Percentiles rank a stretch among this genome's conserved stretches.
These are phyloP conservation scores for Mastigamoeba balamuthi DNA, from an alignment of 78 protist species.

Conservation along the genomic window DNA sequence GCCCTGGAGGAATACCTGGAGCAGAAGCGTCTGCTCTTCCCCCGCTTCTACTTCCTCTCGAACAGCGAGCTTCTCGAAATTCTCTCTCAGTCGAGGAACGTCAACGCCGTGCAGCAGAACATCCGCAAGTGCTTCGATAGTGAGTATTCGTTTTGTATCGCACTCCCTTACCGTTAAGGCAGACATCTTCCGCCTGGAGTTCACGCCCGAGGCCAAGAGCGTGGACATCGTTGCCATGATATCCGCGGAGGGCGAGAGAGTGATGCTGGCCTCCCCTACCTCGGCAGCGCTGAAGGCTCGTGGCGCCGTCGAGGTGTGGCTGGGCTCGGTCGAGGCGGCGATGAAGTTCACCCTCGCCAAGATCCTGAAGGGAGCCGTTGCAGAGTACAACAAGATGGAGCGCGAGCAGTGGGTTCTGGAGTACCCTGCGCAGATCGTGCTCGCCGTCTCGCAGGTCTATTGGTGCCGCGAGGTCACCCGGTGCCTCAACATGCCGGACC, in stretches of 20 bases:
- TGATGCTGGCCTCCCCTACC: neutral
- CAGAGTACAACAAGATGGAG: slow-evolving; percentile 1
- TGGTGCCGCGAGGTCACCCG: too few species aligned
- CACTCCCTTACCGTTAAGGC: slow-evolving; percentile 67
- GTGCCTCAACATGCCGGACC: neutral
- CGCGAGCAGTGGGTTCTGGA: slow-evolving; percentile 24
- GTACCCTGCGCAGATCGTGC: slow-evolving; percentile 57
- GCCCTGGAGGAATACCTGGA: slow-evolving; percentile 77
- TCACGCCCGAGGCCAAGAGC: neutral
- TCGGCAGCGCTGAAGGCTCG: slow-evolving; percentile 1
- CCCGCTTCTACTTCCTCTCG: slow-evolving; percentile 88
- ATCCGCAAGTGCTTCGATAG: slow-evolving; percentile 55
- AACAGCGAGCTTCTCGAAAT: slow-evolving; percentile 79
- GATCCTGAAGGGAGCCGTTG: neutral
- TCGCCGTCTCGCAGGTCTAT: slow-evolving; percentile 12
- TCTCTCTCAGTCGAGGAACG: slow-evolving; percentile 64
- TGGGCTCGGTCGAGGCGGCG: slow-evolving; percentile 12
- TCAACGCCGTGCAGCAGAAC: slow-evolving; percentile 28
- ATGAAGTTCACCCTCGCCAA: slow-evolving; percentile 29
- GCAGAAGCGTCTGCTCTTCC: slow-evolving; percentile 68
- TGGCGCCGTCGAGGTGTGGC: slow-evolving; percentile 59
- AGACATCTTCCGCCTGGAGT: slow-evolving; percentile 7
- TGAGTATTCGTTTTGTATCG: slow-evolving; percentile 62
- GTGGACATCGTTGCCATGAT: slow-evolving; percentile 12
- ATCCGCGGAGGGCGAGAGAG: slow-evolving; percentile 64